Evolutionary conservation across 2,329 filamentous ascomycete species (phyloP), one percentile per base, ranked within the genome.

Genomic region (Neonectria punicea): DNA sequence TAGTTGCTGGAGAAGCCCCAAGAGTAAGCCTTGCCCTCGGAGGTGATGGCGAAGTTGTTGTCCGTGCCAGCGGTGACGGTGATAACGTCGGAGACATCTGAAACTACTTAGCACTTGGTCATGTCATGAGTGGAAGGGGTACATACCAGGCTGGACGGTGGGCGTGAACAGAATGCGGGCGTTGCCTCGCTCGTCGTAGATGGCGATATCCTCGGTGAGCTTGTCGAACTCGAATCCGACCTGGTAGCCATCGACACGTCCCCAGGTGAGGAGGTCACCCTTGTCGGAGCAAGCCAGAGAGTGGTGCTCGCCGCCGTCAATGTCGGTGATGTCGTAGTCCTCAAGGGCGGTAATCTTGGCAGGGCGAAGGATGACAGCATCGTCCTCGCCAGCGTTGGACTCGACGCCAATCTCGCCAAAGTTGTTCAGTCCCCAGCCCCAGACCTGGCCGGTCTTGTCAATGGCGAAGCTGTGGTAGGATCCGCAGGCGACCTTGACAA

Each of bases 371-470:
- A 97, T 86, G 66, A 91, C 92, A 58, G 89, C 90, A 30, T 87
- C 86, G 18, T 84, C 79, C 65, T 80, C 77, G 20, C 82, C 78
- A 39, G 81, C 82, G 63, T 92, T 86, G 57, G 86, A 83, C 55
- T 83, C 83, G 56, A 92, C 88, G 5, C 82, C 93, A 16, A 92
- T 92, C 81, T 97, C 91, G 67, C 91, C 92, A 78, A 92, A 97
- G 80, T 92, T 94, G 85, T 97, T 97, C 32, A 95, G 83, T 25
- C 94, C 93, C 93, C 93, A 97, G 0, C 90, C 87, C 80, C 89
- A 96, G 34, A 95, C 90, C 32, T 87, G 85, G 43, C 90, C 92
- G 14, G 87, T 86, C 62, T 87, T 85, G 78, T 91, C 89, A 51
- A 97, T 84, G 18, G 93, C 93, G 71, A 97, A 95, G 71, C 90